Evolutionary conservation across 148 eudicot species (phyloP), one percentile per base, ranked within the genome.

Genomic region (Cornus suecica): DNA sequence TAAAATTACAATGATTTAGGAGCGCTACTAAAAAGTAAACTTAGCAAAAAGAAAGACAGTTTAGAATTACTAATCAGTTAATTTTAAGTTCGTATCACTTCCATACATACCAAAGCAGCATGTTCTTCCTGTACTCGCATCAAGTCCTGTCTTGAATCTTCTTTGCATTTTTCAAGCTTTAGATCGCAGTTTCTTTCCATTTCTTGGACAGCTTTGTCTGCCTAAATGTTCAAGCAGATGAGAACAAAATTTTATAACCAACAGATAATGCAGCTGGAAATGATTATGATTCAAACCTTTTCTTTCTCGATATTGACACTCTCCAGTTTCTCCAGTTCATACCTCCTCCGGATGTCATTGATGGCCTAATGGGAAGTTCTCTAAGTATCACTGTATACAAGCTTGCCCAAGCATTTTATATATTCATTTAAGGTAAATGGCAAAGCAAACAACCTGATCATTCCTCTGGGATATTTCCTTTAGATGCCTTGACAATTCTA

Each of bases 381-480:
- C 65, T 16, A 37, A 30, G 30, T 32, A 69, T 76, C 68, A 84
- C 74, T 27, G 34, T 58, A 68, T 72, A 58, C 65, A 16, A 74
- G 20, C 37, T 32, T 65, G 23, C 0, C 31, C n/a, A 61, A 26
- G 31, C 60, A 72, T 52, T 54, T 72, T 32, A 61, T 52, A 28
- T 54, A 37, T 65, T 27, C 60, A 23, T 37, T 42, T 29, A 34
- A 70, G 23, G 42, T 41, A 34, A 30, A 68, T 34, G 31, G 66
- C 51, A 72, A 61, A 65, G 48, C 63, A 51, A 0, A 45, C 42
- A 9, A 91, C 99, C 92, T 92, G 97, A 85, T 95, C 99, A 85
- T 92, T 95, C 86, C 83, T 91, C 80, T 86, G 94, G 73, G 99
- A 95, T 62, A 92, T 85, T 81, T 95, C 99, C 84, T 95, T 95